A percentile compares a stretch with the other conserved stretches of the same genome.
phyloP scores from a whole-genome alignment of 164 flowering plant genomes.

The Vitis cinerea region DNA sequence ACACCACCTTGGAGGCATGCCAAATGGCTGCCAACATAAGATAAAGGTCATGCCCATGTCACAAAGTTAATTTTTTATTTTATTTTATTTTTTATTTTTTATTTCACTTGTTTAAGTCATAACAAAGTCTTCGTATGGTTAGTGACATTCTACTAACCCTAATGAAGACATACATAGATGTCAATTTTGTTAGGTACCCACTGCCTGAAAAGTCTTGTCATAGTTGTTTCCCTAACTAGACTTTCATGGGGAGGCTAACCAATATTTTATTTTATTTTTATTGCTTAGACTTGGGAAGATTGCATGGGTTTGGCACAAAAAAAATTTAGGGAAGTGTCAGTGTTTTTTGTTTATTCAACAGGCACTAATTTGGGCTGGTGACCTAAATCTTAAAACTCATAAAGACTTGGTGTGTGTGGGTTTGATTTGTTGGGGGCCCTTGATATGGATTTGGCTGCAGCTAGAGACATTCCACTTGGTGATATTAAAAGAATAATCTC shows the following conservation, averaged over 20 bases:
- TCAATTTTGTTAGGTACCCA: slow-evolving; percentile 27
- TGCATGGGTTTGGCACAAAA: slow-evolving; percentile 11
- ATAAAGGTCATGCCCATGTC: slow-evolving; percentile 16
- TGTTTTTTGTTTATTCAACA: slow-evolving; percentile 3
- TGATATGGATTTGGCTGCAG: background rate
- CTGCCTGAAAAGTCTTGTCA: slow-evolving; percentile 11
- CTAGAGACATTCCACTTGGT: slow-evolving; percentile 13
- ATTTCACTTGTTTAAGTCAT: slow-evolving; percentile 14
- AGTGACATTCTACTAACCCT: slow-evolving; percentile 31
- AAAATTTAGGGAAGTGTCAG: background rate
- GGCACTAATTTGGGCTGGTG: slow-evolving; percentile 18
- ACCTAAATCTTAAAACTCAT: slow-evolving; percentile 23
- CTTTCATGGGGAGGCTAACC: slow-evolving; percentile 12
- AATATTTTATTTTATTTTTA: slow-evolving; percentile 15
- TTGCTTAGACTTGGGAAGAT: slow-evolving; percentile 12
- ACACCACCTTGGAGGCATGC: background rate
- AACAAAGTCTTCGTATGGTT: slow-evolving; percentile 29
- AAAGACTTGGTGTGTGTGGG: too few relatives aligned
- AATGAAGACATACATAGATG: slow-evolving; percentile 6
- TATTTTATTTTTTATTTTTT: background rate
- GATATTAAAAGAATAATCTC: background rate
- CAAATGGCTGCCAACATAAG: slow-evolving; percentile 14
- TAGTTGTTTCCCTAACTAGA: slow-evolving; percentile 31
- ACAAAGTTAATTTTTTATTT: background rate
- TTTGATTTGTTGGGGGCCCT: background rate